These are phyloP conservation scores for Kodamaea fungicola DNA, from an alignment of 1,139 yeast genomes.

Conservation along the genomic window DNA sequence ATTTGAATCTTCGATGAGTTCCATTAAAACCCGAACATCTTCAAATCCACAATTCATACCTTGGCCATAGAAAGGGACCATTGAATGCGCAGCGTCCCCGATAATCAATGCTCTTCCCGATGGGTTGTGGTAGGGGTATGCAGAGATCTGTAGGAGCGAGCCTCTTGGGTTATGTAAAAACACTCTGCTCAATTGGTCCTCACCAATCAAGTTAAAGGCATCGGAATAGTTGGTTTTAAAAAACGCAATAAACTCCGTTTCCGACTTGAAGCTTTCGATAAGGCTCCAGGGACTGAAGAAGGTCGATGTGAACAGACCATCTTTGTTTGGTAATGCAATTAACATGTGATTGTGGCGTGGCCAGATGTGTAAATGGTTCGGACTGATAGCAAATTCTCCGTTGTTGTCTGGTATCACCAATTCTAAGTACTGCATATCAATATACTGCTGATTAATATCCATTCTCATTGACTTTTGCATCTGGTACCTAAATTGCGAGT, in stretches of 20 bases:
- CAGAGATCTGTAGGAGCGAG: slow-evolving; percentile 63
- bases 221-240: slow-evolving; percentile 68
- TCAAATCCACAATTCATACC: slow-evolving; percentile 98
- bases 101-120: slow-evolving; percentile 63
- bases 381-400: slow-evolving; percentile 38
- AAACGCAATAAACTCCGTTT: slow-evolving; percentile 48
- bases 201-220: slow-evolving; percentile 67
- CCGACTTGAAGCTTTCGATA: slow-evolving; percentile 49
- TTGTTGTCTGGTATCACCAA: slow-evolving; percentile 61
- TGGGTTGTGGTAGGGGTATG: slow-evolving; percentile 65
- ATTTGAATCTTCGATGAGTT: slow-evolving; percentile 44
- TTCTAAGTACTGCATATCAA: slow-evolving; percentile 83
- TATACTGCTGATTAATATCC: slow-evolving; percentile 72
- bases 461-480: slow-evolving; percentile 65
- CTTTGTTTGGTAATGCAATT: slow-evolving; percentile 81
- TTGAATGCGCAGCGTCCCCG: slow-evolving; percentile 94
- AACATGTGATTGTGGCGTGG: slow-evolving; percentile 85
- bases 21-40: slow-evolving; percentile 70
- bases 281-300: slow-evolving; percentile 79
- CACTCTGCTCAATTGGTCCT: slow-evolving; percentile 47
- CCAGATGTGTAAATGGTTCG: slow-evolving; percentile 90
- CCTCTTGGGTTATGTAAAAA: slow-evolving; percentile 70
- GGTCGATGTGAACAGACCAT: slow-evolving; percentile 87
- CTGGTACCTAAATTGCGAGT: slow-evolving; percentile 68
- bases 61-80: slow-evolving; percentile 97